Percentiles rank a stretch among this genome's conserved stretches.
phyloP scores from a whole-genome alignment of 2,329 filamentous ascomycete species.

The Elsinoe ampelina region DNA sequence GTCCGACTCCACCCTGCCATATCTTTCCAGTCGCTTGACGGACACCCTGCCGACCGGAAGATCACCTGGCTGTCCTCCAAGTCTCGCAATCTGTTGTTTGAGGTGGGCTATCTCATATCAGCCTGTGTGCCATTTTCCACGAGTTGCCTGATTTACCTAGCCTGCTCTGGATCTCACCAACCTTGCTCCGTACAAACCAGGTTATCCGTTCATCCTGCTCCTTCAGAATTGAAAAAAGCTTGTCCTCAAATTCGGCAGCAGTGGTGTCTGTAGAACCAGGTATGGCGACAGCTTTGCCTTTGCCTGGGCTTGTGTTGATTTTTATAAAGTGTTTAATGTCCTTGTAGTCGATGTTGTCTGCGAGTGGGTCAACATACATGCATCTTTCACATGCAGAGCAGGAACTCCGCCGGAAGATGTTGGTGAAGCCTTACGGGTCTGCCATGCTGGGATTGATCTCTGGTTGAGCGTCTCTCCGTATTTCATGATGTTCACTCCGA shows the following conservation, averaged over 20 bases:
- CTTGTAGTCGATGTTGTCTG: conserved; percentile 85
- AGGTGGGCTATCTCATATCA: conserved; percentile 14
- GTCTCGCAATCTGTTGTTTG: conserved; percentile 5
- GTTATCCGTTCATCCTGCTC: conserved; percentile 68
- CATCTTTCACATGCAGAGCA: background rate
- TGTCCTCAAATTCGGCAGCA: conserved; percentile 58
- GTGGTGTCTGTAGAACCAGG: conserved; percentile 53
- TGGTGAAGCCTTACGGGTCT: conserved; percentile 48
- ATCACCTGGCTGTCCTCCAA: background rate
- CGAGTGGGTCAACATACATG: conserved; percentile 13
- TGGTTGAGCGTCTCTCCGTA: conserved; percentile 65
- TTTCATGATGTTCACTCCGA: conserved; percentile 50
- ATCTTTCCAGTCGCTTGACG: conserved; percentile 39
- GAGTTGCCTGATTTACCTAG: conserved; percentile 44
- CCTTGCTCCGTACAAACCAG: conserved; percentile 71
- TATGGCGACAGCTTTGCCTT: conserved; percentile 62
- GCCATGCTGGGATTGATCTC: conserved; percentile 76
- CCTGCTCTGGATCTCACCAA: conserved; percentile 64
- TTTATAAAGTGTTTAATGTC: conserved; percentile 80
- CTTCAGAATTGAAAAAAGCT: conserved; percentile 61
- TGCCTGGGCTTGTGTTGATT: conserved; percentile 61
- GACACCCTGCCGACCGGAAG: conserved; percentile 29
- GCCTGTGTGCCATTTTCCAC: background rate
- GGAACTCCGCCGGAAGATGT: background rate
- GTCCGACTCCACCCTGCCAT: conserved; percentile 43